Base-by-base conservation (phyloP, 306 rosid genomes). In the Vigna nakashimae region DNA sequence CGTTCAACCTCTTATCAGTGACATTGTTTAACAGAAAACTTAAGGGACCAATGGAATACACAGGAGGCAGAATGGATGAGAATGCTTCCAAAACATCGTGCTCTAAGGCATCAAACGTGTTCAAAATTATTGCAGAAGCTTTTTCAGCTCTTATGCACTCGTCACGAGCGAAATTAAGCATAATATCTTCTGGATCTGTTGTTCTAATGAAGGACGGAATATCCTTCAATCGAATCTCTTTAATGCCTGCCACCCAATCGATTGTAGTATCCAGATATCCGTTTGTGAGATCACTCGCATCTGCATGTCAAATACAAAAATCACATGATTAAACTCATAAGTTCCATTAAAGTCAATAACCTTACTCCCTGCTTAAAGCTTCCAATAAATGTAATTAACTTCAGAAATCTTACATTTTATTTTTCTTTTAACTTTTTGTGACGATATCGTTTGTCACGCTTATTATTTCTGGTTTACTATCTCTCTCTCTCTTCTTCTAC, bases 231-330 rank as follows among this genome's bases (percentile, higher is more conserved):
- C 91, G 80, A 9, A 93, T 79, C 4, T 71, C 84, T 64, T 80
- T 88, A 65, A 90, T 87, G 9, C 93, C 93, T 0, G 91, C 89
- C 0, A 93, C 78, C 94, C 96, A 90, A 36, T 91, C 89, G 1
- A 93, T 26, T 1, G 42, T 55, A 0, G 84, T 89, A 6, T 90
- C 87, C 58, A 92, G 71, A 79, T 90, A 87, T 2, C 89, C 93
- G 16, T 90, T 86, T n/a, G 81, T 86, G 0, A 87, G 1, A 5
- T 79, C 59, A 55, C 90, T 90, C 1, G 51, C 65, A 50, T 92
- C 96, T 92, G 86, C 79, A 50, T 7, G 18, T 79, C 53, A 62
- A 70, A 75, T 16, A 40, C 15, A 13, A 26, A 16, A 8, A 34
- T 48, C 14, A 26, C 14, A 9, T 16, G 14, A 71, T 20, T 53